phyloP scores from a whole-genome alignment of 2,329 filamentous ascomycete genomes.

The Pseudopyricularia javanii region DNA sequence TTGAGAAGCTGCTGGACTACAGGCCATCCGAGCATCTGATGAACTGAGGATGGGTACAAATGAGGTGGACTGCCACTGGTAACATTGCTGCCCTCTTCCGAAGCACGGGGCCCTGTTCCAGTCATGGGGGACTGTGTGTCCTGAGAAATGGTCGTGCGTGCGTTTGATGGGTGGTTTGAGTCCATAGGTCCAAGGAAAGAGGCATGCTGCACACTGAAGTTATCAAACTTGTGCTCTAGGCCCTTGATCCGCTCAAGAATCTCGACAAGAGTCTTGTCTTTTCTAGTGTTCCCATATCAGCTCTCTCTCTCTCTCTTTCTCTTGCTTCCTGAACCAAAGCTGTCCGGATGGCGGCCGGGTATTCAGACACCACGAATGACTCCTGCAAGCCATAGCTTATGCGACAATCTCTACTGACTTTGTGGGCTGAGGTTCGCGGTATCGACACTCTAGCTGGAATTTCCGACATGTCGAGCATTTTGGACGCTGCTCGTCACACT shows the following conservation, averaged over 20 bases:
- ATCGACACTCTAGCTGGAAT: constrained; percentile 45
- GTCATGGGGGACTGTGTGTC: neutral
- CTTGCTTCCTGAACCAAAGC: neutral
- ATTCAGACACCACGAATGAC: neutral
- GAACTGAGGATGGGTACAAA: constrained; percentile 25
- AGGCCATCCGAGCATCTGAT: constrained; percentile 40
- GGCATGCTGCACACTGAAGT: constrained; percentile 15
- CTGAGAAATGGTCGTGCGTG: neutral
- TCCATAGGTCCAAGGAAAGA: neutral
- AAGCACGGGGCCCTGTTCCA: neutral
- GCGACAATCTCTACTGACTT: constrained; percentile 35
- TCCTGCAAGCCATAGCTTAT: neutral
- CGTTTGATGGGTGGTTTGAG: neutral
- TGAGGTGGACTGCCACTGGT: constrained; percentile 12
- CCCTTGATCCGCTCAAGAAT: constrained; percentile 43
- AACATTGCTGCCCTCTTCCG: constrained; percentile 4
- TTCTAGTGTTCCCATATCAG: constrained; percentile 24
- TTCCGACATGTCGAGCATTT: constrained; percentile 47
- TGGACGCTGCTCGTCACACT: constrained; percentile 50
- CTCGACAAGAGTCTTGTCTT: constrained; percentile 50
- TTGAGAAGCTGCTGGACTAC: constrained; percentile 26
- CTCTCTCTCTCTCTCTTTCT: neutral
- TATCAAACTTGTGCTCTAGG: constrained; percentile 44
- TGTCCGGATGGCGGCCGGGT: neutral
- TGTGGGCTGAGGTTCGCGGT: constrained; percentile 47